Base-by-base conservation (phyloP, 768 basidiomycete genomes). In the Macrolepiota albuminosa region DNA sequence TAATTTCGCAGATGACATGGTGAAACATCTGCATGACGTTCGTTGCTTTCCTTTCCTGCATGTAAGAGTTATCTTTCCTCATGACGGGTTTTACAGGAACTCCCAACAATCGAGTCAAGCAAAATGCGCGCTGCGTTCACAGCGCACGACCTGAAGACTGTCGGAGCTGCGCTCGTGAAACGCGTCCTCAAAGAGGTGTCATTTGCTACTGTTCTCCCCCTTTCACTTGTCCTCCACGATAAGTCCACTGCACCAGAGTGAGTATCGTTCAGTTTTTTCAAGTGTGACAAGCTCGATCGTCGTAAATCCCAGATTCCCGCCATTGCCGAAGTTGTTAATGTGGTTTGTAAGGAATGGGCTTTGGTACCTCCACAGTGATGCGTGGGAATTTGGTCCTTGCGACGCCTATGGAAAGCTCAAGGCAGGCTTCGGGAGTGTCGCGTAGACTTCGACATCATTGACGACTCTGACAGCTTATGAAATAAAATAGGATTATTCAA, bases 321-420 rank as follows among this genome's bases (percentile, higher is more conserved):
- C 69, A 0, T 39, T 72, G 43, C 73, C 73, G 0, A 53, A 54
- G 8, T 67, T 67, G 6, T 26, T 72, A 18, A 58, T 67, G 33
- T 71, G 64, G 68, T 60, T 64, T 1, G 62, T 63, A 7, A 57
- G 63, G 51, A 69, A 66, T 49, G 71, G 63, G 51, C 66, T 71
- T 29, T 70, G 61, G 9, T 57, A 68, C 42, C 66, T 60, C 43
- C 64, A 72, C 48, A 64, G 61, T 13, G 69, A 70, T 10, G 67
- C 71, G 9, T 74, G 73, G 71, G 66, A 60, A 14, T 74, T 73
- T 54, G 72, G 68, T 5, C 69, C 72, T 7, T 64, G 66, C n/a
- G 72, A 73, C 63, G 59, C 69, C 11, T 53, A 65, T 46, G 71
- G 72, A 6, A 68, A 62, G 29, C 37, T 59, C 18, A 62, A 62